Base-by-base conservation (phyloP, 2,329 filamentous ascomycete genomes). In the Xylariaceae sp. region DNA sequence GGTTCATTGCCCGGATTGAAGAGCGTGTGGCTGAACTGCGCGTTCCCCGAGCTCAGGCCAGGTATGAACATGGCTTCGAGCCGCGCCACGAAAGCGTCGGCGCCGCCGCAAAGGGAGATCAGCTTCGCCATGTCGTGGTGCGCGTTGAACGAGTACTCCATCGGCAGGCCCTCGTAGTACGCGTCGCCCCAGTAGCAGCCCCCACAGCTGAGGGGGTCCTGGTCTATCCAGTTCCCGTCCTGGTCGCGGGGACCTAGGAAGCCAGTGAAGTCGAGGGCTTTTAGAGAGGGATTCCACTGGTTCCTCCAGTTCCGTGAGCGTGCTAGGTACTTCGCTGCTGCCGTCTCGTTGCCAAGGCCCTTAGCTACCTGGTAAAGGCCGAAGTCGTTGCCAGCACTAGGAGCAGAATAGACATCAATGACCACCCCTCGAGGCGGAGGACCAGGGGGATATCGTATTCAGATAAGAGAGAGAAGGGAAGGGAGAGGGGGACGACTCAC, bases 261-360 rank as follows among this genome's bases (percentile, higher is more conserved):
- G 0, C 82, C 82, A 0, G 63, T 70, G 59, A 82, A 83, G 3
- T 71, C 73, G 0, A 81, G 66, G 0, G 76, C 75, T 1, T 64
- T 66, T 31, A 76, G 69, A 32, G 73, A 56, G 0, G 70, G 55
- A 54, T 85, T 80, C 81, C 80, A 87, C 48, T 85, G 81, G 52
- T 84, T 85, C 12, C 77, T 70, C 83, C 83, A 87, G 51, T 84
- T 81, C 8, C 71, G 67, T 1, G 78, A 82, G 7, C 81, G 73
- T 31, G 71, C 63, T 17, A 84, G 65, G 48, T 85, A 86, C 37
- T 69, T 79, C 3, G 61, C 45, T 3, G 74, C 72, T 29, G 81
- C 75, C 1, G 61, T 60, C 0, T 51, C 40, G 32, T 72, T 70
- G 2, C 66, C 69, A 2, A 84, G 59, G 0, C 79, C 80, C 1